These are phyloP conservation scores for Penicillium sp. DNA, from an alignment of 2,329 filamentous ascomycete genomes.

Conservation along the genomic window DNA sequence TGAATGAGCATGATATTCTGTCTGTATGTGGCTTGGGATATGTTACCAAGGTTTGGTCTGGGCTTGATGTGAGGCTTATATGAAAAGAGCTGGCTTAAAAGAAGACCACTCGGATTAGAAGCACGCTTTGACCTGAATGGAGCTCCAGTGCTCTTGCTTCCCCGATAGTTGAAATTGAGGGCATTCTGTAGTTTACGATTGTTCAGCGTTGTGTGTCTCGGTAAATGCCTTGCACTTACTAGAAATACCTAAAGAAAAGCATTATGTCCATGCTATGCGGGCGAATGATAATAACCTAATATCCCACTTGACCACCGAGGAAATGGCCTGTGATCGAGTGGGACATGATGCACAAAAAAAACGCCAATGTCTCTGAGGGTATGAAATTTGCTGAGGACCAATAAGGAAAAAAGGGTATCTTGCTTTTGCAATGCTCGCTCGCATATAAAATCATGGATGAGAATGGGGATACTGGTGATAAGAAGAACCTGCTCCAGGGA, in stretches of 20 bases:
- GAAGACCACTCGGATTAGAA: background rate
- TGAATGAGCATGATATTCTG: constrained; percentile 10
- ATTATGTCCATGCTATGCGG: background rate
- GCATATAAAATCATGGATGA: background rate
- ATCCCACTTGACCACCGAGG: too few relatives aligned
- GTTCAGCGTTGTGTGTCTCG: background rate
- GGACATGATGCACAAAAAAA: background rate
- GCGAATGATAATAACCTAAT: background rate
- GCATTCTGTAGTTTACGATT: too few relatives aligned
- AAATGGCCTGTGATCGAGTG: background rate
- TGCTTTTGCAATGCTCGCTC: constrained; percentile 7
- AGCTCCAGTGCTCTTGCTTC: background rate
- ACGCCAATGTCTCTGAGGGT: background rate
- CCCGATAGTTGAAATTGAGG: too few relatives aligned
- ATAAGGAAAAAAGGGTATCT: constrained; percentile 11
- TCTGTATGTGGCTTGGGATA: background rate
- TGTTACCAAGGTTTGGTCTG: background rate
- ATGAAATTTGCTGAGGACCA: background rate
- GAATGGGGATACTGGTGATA: background rate
- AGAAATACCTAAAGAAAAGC: background rate
- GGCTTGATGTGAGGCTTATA: background rate
- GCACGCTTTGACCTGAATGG: background rate
- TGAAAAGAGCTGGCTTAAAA: background rate
- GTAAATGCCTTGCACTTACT: background rate
- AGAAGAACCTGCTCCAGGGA: background rate